Base-by-base conservation (phyloP, 179 eudicot genomes). In the Carnegiea gigantea region DNA sequence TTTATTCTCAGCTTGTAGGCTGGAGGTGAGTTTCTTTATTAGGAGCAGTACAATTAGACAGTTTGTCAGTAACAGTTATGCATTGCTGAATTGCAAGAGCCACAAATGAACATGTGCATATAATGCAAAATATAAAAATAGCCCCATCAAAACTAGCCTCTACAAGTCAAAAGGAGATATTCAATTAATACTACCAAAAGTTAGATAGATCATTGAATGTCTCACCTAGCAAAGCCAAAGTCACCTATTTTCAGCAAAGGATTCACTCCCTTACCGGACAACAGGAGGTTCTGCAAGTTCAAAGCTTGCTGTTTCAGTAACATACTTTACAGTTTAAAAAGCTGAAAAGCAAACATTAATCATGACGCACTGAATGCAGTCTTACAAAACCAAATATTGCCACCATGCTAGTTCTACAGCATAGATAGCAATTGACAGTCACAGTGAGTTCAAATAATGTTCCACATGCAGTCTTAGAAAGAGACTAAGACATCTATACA, bases 171-270 rank as follows among this genome's bases (percentile, higher is more conserved):
- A 53, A 70, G 40, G 60, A 79, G 57, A 78, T 4, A 28, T n/a
- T 18, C 46, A 75, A 46, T 75, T 14, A 81, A 48, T 51, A 51
- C 57, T 51, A 51, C 17, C 68, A 67, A 49, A 51, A 81, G 43
- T 49, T 68, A 65, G 30, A 65, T 2, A 46, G 48, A 51, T 57
- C 73, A 75, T 49, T 62, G 65, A 73, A 76, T 67, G 79, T 78
- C 80, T 73, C 81, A 89, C 92, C 92, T 89, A 80, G 92, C 92
- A 88, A 89, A 88, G 75, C 92, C 92, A 78, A 89, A 89, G 86
- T 89, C 92, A 78, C 92, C 92, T 75, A 89, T 89, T 85, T 89
- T 89, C 86, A 89, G 87, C 82, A 80, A 76, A 49, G 90, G 90
- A 82, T 85, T 79, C 54, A 67, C 85, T 17, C 85, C 92, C 80